Percentiles rank a stretch among this genome's conserved stretches.
phyloP scores from a whole-genome alignment of 805 yeast species.

The Metschnikowia kunwiensis region DNA sequence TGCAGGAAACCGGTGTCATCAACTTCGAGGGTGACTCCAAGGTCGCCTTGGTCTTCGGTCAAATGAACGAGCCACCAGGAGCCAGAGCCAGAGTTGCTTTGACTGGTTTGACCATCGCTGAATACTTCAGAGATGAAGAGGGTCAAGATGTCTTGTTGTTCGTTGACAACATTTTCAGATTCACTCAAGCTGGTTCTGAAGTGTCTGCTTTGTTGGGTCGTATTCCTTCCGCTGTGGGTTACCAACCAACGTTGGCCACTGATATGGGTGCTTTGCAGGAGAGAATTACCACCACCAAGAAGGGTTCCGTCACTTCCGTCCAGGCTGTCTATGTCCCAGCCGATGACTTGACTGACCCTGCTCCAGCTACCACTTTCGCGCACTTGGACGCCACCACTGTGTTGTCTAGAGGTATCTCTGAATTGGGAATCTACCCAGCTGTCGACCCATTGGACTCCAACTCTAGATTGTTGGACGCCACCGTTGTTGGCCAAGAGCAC shows the following conservation, averaged over 20 bases:
- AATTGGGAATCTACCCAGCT: constrained; percentile 99
- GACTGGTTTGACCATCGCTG: constrained; percentile 99
- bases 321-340: constrained; percentile 99
- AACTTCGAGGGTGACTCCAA: constrained; percentile 99
- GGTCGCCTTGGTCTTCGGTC: constrained; percentile 99
- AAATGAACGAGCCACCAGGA: constrained; percentile 99
- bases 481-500: constrained; percentile 99
- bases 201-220: constrained; percentile 99
- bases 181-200: constrained; percentile 99
- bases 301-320: constrained; percentile 99
- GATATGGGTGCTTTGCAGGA: constrained; percentile 99
- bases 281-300: constrained; percentile 99
- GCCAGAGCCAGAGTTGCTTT: constrained; percentile 99
- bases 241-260: constrained; percentile 99
- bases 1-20: constrained; percentile 99
- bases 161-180: constrained; percentile 99
- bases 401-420: constrained; percentile 99
- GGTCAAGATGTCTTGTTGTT: constrained; percentile 99
- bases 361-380: constrained; percentile 99
- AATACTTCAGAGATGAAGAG: constrained; percentile 99
- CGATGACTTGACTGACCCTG: constrained; percentile 99
- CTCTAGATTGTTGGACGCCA: constrained; percentile 95
- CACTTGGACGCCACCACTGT: constrained; percentile 99
- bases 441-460: constrained; percentile 99
- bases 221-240: constrained; percentile 99